Evolutionary conservation across 1,139 yeast genomes (phyloP).

Genomic region (Ogataea hybrid): DNA sequence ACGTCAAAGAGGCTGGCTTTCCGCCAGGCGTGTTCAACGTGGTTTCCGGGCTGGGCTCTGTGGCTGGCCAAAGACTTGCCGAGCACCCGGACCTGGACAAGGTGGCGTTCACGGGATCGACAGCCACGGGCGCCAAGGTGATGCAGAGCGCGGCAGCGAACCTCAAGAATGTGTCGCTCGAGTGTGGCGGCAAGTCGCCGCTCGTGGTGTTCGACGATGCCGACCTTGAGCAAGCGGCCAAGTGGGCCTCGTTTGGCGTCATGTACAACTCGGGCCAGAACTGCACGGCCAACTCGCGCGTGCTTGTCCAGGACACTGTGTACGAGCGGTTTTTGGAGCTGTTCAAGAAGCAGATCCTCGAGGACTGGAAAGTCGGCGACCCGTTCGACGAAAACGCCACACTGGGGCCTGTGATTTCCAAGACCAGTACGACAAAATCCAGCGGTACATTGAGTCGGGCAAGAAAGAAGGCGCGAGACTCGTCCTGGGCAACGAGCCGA

Average conservation of each 20-base stretch:
- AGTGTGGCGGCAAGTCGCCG: slow-evolving; percentile 92
- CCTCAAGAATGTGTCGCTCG: slow-evolving; percentile 76
- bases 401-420: slow-evolving; percentile 80
- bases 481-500: slow-evolving; percentile 53
- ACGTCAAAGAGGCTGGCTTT: slow-evolving; percentile 57
- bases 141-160: slow-evolving; percentile 58
- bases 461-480: slow-evolving; percentile 69
- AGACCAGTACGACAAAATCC: slow-evolving; percentile 67
- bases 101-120: slow-evolving; percentile 59
- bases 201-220: slow-evolving; percentile 70
- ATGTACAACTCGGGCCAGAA: slow-evolving; percentile 87
- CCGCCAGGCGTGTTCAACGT: slow-evolving; percentile 65
- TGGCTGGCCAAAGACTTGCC: slow-evolving; percentile 51
- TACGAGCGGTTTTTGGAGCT: slow-evolving; percentile 62
- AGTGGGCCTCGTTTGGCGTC: slow-evolving; percentile 83
- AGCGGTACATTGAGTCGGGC: slow-evolving; percentile 65
- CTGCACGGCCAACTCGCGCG: slow-evolving; percentile 86
- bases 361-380: slow-evolving; percentile 54
- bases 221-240: slow-evolving; percentile 75
- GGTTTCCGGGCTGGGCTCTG: slow-evolving; percentile 52
- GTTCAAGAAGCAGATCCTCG: slow-evolving; percentile 38
- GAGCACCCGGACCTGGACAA: slow-evolving; percentile 48
- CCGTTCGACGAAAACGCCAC: slow-evolving; percentile 54
- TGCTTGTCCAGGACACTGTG: slow-evolving; percentile 67
- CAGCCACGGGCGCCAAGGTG: slow-evolving; percentile 50